Evolutionary conservation across 192 early-diverging fungal genomes (phyloP).

Genomic region (Coemansia furcata): DNA sequence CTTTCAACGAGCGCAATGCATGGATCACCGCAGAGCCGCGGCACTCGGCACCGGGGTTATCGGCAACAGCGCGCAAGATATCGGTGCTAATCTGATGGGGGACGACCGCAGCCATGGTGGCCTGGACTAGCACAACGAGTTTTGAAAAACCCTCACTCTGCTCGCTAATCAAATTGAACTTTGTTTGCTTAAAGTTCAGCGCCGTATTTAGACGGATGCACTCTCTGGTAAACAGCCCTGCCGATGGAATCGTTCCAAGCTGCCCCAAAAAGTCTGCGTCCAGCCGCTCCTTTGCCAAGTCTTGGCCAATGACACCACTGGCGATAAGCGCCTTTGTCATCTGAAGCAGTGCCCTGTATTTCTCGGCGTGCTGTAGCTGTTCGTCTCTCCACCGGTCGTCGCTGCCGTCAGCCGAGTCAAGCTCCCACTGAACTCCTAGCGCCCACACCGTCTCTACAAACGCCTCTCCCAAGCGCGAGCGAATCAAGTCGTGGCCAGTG

Average conservation of each 20-base stretch:
- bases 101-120: constrained; percentile 26
- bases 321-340: constrained; percentile 23
- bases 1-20: constrained; percentile 24
- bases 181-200: constrained; percentile 51
- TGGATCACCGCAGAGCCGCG: constrained; percentile 3
- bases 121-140: constrained; percentile 38
- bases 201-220: constrained; percentile 44
- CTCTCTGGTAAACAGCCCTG: constrained; percentile 27
- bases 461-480: constrained; percentile 22
- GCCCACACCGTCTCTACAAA: constrained; percentile 43
- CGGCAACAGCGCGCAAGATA: constrained; percentile 8
- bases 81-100: constrained; percentile 20
- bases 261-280: constrained; percentile 44
- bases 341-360: constrained; percentile 18
- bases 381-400: constrained; percentile 25
- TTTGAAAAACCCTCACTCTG: constrained; percentile 52
- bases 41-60: not conserved
- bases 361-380: constrained; percentile 22
- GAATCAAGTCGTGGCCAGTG: constrained; percentile 9
- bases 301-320: constrained; percentile 16
- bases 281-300: constrained; percentile 37
- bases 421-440: constrained; percentile 41
- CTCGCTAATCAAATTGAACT: constrained; percentile 48
- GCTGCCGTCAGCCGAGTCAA: constrained; percentile 18
- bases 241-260: constrained; percentile 25